phyloP scores from a whole-genome alignment of 768 basidiomycete species.

The Trichaptum fuscoviolaceum region DNA sequence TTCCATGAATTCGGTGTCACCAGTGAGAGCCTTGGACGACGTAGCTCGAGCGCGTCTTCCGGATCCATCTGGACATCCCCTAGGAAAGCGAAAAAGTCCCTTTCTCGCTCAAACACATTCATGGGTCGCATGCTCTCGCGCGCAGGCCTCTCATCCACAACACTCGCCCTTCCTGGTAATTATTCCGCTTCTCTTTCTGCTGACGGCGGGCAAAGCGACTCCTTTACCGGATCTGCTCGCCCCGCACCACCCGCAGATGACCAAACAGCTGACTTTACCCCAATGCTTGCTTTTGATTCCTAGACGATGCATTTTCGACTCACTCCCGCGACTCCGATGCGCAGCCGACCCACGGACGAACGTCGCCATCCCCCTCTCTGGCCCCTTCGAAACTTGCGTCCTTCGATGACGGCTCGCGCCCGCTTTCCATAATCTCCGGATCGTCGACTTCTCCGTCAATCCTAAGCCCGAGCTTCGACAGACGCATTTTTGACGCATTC shows the following conservation, averaged over 20 bases:
- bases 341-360: background rate
- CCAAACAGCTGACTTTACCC: background rate
- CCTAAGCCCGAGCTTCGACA: conserved; percentile 34
- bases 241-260: background rate
- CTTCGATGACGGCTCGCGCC: background rate
- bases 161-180: background rate
- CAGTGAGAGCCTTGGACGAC: background rate
- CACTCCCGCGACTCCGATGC: background rate
- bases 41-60: background rate
- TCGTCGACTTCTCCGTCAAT: background rate
- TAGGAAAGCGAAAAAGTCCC: background rate
- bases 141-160: background rate
- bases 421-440: background rate
- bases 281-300: background rate
- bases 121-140: background rate
- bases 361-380: background rate
- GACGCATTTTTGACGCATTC: conserved; percentile 64
- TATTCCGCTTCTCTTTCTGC: background rate
- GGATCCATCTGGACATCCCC: background rate
- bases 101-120: background rate
- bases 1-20: background rate
- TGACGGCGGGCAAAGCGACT: background rate
- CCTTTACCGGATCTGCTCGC: background rate
- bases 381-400: background rate
- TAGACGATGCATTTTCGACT: background rate